Base-by-base conservation (phyloP, 768 basidiomycete genomes). In the Chalciporus chontae region DNA sequence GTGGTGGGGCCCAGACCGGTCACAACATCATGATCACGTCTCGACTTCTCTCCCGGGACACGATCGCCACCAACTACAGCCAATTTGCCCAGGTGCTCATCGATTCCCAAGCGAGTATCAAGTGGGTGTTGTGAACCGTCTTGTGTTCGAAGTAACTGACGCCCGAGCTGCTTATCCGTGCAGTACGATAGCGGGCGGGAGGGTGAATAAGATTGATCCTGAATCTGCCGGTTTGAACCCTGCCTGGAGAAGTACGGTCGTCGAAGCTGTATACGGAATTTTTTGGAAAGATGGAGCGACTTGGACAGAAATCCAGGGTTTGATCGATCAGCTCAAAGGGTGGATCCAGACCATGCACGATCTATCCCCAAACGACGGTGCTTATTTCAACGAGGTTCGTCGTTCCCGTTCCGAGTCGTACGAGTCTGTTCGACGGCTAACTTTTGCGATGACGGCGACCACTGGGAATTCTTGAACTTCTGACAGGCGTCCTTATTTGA, bases 341-440 rank as follows among this genome's bases (percentile, higher is more conserved):
- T 44, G 31, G 51, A 55, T 62, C 14, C 32, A 50, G 24, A 27
- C 4, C 5, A 43, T 63, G 39, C 51, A 58, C 7, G 68, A 69
- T 39, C 60, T 69, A 17, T 56, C 64, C 2, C 66, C 66, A 1
- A 45, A 58, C 9, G 66, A 64, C 1, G 76, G 71, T 8, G 67
- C 76, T 3, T 78, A 80, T 56, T 67, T 77, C 38, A 77, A 79
- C 53, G n/a, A n/a, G n/a, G n/a, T n/a, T n/a, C n/a, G n/a, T n/a
- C n/a, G n/a, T n/a, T n/a, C n/a, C n/a, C n/a, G n/a, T n/a, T n/a
- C n/a, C n/a, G n/a, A n/a, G n/a, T n/a, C n/a, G n/a, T n/a, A n/a
- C n/a, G n/a, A n/a, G n/a, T n/a, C n/a, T n/a, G n/a, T n/a, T n/a
- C n/a, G n/a, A n/a, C n/a, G n/a, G n/a, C n/a, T n/a, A n/a, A n/a